A percentile compares a stretch with the other conserved stretches of the same genome.
Conservation (phyloP, 352 stramenopile genomes). For the Saprolegnia diclina region DNA sequence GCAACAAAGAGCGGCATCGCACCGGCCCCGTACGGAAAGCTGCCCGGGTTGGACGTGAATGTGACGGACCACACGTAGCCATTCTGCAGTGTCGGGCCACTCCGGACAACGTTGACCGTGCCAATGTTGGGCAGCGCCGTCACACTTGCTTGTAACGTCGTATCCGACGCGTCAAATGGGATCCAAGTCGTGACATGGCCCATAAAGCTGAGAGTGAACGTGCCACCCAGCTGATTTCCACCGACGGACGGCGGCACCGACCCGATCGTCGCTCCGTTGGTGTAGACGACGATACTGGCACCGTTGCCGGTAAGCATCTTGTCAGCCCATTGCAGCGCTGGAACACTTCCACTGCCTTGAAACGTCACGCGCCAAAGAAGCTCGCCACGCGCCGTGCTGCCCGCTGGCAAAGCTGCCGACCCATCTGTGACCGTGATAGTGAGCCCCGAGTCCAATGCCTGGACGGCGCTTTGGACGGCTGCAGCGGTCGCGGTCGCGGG, state of each 20-base stretch:
- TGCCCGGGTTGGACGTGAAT: slow-evolving; percentile 89
- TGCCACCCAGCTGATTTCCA: slow-evolving; percentile 86
- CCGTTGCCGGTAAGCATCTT: slow-evolving; percentile 84
- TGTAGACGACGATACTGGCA: slow-evolving; percentile 71
- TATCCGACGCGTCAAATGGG: slow-evolving; percentile 89
- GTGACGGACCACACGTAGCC: slow-evolving; percentile 93
- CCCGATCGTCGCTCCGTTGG: slow-evolving; percentile 43
- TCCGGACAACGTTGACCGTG: slow-evolving; percentile 79
- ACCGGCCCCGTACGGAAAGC: slow-evolving; percentile 80
- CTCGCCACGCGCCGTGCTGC: slow-evolving; percentile 37
- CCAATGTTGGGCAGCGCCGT: slow-evolving; percentile 92
- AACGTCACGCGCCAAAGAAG: slow-evolving; percentile 90
- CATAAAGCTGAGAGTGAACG: slow-evolving; percentile 84
- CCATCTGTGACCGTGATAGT: slow-evolving; percentile 65
- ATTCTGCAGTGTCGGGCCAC: slow-evolving; percentile 74
- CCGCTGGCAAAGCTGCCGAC: slow-evolving; percentile 36
- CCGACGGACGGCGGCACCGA: slow-evolving; percentile 46
- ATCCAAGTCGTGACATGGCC: slow-evolving; percentile 86
- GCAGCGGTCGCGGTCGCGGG: slow-evolving; percentile 42
- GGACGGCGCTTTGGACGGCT: slow-evolving; percentile 63
- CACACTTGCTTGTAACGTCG: slow-evolving; percentile 85
- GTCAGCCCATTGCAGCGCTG: slow-evolving; percentile 73
- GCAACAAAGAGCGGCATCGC: slow-evolving; percentile 40
- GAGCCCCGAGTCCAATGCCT: slow-evolving; percentile 76
- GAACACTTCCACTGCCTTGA: slow-evolving; percentile 84